Conservation (phyloP, 768 basidiomycete genomes). For the Panaeolus cyanescens region DNA sequence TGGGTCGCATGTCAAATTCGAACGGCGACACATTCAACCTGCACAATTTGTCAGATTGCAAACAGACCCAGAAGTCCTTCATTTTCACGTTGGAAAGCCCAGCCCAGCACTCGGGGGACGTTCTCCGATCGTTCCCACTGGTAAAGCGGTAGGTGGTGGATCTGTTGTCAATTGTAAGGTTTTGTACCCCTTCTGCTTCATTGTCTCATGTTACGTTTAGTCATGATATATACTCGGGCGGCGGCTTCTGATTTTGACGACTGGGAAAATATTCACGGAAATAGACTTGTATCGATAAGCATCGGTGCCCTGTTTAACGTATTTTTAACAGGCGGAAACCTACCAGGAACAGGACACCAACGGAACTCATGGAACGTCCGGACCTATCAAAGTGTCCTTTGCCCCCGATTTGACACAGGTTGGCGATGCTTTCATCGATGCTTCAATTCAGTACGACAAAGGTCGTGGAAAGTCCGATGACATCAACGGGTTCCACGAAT, state of each 20-base stretch:
- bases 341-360: slow-evolving; percentile 28
- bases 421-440: slow-evolving; percentile 46
- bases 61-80: slow-evolving; percentile 41
- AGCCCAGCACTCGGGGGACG: slow-evolving; percentile 47
- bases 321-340: slow-evolving; percentile 37
- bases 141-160: slow-evolving; percentile 61
- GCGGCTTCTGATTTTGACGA: slow-evolving; percentile 67
- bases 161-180: slow-evolving; percentile 62
- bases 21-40: slow-evolving; percentile 51
- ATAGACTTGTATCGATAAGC: no score
- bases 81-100: slow-evolving; percentile 43
- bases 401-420: slow-evolving; percentile 40
- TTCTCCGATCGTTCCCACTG: slow-evolving; percentile 40
- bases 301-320: neutral
- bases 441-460: slow-evolving; percentile 48
- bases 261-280: slow-evolving; percentile 53
- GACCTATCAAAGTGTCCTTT: slow-evolving; percentile 53
- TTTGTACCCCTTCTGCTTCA: neutral
- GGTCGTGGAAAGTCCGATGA: slow-evolving; percentile 46
- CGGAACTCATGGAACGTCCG: slow-evolving; percentile 47
- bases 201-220: slow-evolving; percentile 20
- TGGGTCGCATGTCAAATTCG: slow-evolving; percentile 51
- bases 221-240: slow-evolving; percentile 59
- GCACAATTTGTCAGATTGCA: slow-evolving; percentile 46
- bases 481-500: slow-evolving; percentile 43